Evolutionary conservation across 2,329 filamentous ascomycete species (phyloP).

Genomic region (Diplodia seriata): DNA sequence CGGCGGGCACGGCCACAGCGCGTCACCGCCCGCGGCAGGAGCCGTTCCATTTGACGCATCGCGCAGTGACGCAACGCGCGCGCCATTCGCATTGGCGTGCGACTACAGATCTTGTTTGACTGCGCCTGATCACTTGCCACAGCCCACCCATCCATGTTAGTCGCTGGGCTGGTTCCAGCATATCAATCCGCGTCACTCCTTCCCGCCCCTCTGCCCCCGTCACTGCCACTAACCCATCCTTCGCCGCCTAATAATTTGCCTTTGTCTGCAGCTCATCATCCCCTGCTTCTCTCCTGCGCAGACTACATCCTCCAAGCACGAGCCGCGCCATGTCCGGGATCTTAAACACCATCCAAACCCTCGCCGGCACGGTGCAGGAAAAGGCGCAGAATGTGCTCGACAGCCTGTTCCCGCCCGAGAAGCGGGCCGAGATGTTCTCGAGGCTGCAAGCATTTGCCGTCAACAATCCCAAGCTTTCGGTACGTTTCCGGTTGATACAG

Average conservation of each 20-base stretch:
- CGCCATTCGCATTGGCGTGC: constrained; percentile 15
- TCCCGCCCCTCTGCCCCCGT: background rate
- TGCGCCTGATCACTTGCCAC: background rate
- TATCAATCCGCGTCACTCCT: constrained; percentile 1
- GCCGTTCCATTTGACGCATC: constrained; percentile 3
- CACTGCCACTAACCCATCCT: background rate
- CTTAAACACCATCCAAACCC: constrained; percentile 38
- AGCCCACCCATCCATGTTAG: constrained; percentile 12
- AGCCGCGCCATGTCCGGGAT: constrained; percentile 38
- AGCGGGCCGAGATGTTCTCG: constrained; percentile 64
- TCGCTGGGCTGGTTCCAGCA: constrained; percentile 8
- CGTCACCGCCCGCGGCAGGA: background rate
- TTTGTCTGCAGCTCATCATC: constrained; percentile 1
- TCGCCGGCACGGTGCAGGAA: constrained; percentile 34
- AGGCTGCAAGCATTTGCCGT: constrained; percentile 63
- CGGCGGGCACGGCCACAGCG: background rate
- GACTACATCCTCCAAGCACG: constrained; percentile 21
- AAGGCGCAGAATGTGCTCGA: constrained; percentile 54
- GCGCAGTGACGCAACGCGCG: constrained; percentile 21
- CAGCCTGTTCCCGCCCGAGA: constrained; percentile 64
- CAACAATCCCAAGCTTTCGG: constrained; percentile 72
- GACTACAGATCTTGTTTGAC: constrained; percentile 24
- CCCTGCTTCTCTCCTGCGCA: constrained; percentile 10
- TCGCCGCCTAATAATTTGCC: background rate
- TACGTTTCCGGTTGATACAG: constrained; percentile 50